These are phyloP conservation scores for Moniliella sp. DNA, from an alignment of 1,284 basidiomycete genomes.

Conservation along the genomic window DNA sequence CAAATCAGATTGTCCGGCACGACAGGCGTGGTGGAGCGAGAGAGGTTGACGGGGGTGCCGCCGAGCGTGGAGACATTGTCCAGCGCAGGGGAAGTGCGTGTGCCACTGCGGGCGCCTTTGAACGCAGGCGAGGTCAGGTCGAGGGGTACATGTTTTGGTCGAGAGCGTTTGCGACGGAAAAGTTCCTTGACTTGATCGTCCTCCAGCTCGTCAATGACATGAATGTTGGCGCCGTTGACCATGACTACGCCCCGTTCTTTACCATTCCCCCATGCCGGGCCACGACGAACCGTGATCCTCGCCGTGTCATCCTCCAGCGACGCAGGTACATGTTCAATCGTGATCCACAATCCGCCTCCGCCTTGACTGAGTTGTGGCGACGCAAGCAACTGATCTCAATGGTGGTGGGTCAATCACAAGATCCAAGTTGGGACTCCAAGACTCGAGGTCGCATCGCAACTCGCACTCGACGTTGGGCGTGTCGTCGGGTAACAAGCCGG, in stretches of 20 bases:
- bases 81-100: no score
- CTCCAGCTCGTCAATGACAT: slow-evolving; percentile 75
- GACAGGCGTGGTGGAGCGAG: no score
- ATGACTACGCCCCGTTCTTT: slow-evolving; percentile 54
- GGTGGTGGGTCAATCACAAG: slow-evolving; percentile 87
- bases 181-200: slow-evolving; percentile 70
- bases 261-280: slow-evolving; percentile 37
- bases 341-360: slow-evolving; percentile 89
- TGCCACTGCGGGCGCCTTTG: no score
- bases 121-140: slow-evolving; percentile 39
- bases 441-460: slow-evolving; percentile 74
- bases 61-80: no score
- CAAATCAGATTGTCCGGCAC: no score
- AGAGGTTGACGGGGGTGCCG: no score
- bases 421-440: slow-evolving; percentile 67
- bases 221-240: slow-evolving; percentile 67
- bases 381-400: slow-evolving; percentile 60
- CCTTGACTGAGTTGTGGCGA: slow-evolving; percentile 57
- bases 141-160: slow-evolving; percentile 60
- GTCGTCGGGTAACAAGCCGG: slow-evolving; percentile 37
- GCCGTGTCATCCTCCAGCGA: slow-evolving; percentile 51
- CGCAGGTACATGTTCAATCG: slow-evolving; percentile 63
- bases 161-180: slow-evolving; percentile 61
- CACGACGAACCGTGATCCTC: slow-evolving; percentile 50
- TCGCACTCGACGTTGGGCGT: slow-evolving; percentile 55